Conservation (phyloP, 495 filamentous ascomycete genomes). For the Hyaloscypha hepaticicola region DNA sequence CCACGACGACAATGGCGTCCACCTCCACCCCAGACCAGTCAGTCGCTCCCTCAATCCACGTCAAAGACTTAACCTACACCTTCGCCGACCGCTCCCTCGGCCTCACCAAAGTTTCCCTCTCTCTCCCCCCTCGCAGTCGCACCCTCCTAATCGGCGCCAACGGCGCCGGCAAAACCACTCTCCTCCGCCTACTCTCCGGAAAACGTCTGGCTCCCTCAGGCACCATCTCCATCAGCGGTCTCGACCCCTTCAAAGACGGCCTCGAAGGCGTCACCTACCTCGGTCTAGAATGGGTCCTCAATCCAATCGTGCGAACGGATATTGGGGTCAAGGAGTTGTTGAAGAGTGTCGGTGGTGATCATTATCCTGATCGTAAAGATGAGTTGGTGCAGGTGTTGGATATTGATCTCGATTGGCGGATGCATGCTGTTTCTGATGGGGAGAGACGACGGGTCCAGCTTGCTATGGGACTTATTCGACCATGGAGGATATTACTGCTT, state of each 20-base stretch:
- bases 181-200: constrained; percentile 81
- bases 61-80: constrained; percentile 77
- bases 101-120: constrained; percentile 65
- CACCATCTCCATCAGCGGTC: constrained; percentile 70
- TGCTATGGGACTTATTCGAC: constrained; percentile 92
- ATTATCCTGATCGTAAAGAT: constrained; percentile 76
- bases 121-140: constrained; percentile 77
- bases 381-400: constrained; percentile 87
- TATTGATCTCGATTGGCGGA: constrained; percentile 87
- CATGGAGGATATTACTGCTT: constrained; percentile 86
- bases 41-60: constrained; percentile 50
- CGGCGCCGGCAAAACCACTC: constrained; percentile 95
- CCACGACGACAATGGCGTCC: background rate
- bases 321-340: constrained; percentile 88
- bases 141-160: constrained; percentile 96
- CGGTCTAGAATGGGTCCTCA: constrained; percentile 97
- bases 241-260: constrained; percentile 86
- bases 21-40: constrained; percentile 8
- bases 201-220: constrained; percentile 81
- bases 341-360: constrained; percentile 79
- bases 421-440: constrained; percentile 92
- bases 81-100: constrained; percentile 81
- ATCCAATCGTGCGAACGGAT: constrained; percentile 91
- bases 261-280: constrained; percentile 95
- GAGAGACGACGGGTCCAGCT: constrained; percentile 90